Evolutionary conservation across 805 yeast species (phyloP), one percentile per base, ranked within the genome.

Genomic region (Saturnispora silvae): DNA sequence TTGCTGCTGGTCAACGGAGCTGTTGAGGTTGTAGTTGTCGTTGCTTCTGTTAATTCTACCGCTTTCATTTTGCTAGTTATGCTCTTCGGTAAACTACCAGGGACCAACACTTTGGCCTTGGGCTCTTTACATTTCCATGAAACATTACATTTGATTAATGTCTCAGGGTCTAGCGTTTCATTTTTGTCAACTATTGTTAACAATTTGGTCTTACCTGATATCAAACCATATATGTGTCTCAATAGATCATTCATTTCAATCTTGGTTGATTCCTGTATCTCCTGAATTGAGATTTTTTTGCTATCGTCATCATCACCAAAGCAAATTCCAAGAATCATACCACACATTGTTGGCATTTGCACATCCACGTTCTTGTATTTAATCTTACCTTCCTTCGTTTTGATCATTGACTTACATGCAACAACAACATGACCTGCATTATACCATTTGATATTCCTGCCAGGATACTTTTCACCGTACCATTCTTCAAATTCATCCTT

Each of bases 301-400:
- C 77, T 80, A 29, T 70, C 65, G 17, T 77, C 80, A 29, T 70
- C 65, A 23, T 77, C 80, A 37, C 70, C 72, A 55, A 92, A 89
- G 29, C 86, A 67, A 0, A 50, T 29, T 38, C 83, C 55, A 53
- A 89, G 69, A 19, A 92, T 75, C 1, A 82, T 60, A n/a, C 82
- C 87, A 10, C 94, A 80, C 46, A 77, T 75, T 0, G 94, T 68
- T 0, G 96, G 78, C 72, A 86, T 68, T 44, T 76, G 81, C 30
- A 37, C 40, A 26, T 37, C 40, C 5, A 37, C 20, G 26, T 25
- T 37, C 22, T 32, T 24, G 9, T 3, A 17, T 17, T 25, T 32
- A 9, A 23, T 20, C 18, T 37, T 37, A 9, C 35, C 40, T 14
- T 37, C 40, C 20, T 37, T 37, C 17, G 40, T 31, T 18, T 20